These are phyloP conservation scores for Clavispora asparagi DNA, from an alignment of 805 yeast species.

Conservation along the genomic window DNA sequence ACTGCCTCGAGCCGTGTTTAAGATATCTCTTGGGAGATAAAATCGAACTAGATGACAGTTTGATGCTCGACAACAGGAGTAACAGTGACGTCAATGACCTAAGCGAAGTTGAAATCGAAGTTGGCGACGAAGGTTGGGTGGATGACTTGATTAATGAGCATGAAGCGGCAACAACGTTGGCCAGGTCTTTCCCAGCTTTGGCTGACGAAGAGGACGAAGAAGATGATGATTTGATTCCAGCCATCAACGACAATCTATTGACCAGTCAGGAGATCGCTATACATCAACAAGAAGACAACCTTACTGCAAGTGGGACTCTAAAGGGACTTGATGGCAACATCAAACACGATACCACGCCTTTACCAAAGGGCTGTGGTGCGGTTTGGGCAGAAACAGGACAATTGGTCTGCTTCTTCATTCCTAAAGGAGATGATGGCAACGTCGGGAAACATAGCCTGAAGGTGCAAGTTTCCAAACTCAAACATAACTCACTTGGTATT, in stretches of 20 bases:
- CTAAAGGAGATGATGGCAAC: constrained; percentile 33
- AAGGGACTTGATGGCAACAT: constrained; percentile 1
- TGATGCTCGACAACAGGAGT: constrained; percentile 17
- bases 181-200: constrained; percentile 17
- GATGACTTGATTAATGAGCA: constrained; percentile 37
- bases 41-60: constrained; percentile 38
- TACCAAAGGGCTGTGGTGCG: constrained; percentile 93
- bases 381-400: constrained; percentile 77
- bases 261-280: constrained; percentile 2
- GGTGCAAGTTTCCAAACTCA: constrained; percentile 39
- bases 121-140: constrained; percentile 40
- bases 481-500: constrained; percentile 48
- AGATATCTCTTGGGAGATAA: constrained; percentile 79
- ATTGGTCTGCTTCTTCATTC: constrained; percentile 76
- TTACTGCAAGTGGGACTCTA: not conserved
- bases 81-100: constrained; percentile 16
- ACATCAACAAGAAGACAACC: not conserved
- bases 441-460: constrained; percentile 40
- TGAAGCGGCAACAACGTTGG: constrained; percentile 18
- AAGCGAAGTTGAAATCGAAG: constrained; percentile 25
- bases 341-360: constrained; percentile 67
- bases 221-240: constrained; percentile 32
- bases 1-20: constrained; percentile 77
- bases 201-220: constrained; percentile 24
- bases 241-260: constrained; percentile 26